Evolutionary conservation across 108 stramenopile genomes (phyloP).

Genomic region (Skeletonema marinoi): DNA sequence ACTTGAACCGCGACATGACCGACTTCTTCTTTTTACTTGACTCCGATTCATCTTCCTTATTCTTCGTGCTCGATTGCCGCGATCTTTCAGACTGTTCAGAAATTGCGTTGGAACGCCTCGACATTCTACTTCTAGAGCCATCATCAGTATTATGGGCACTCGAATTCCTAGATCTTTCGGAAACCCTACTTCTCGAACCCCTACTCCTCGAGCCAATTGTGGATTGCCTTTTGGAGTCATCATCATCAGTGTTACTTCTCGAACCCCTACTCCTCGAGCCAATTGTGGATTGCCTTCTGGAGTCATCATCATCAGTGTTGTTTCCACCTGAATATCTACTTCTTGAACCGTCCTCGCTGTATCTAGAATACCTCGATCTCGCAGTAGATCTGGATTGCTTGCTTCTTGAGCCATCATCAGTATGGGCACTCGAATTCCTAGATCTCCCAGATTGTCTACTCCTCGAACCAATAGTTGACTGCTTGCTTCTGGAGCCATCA

Average conservation of each 20-base stretch:
- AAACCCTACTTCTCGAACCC: neutral
- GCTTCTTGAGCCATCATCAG: neutral
- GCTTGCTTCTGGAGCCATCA: neutral
- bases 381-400: conserved; percentile 1
- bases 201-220: neutral
- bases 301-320: neutral
- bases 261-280: neutral
- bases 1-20: neutral
- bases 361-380: neutral
- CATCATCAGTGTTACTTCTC: neutral
- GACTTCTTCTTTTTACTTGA: neutral
- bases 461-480: neutral
- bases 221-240: neutral
- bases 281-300: neutral
- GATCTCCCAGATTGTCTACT: neutral
- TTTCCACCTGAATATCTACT: neutral
- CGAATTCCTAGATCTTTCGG: neutral
- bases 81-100: neutral
- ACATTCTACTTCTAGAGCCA: neutral
- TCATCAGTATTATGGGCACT: neutral
- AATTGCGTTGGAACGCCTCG: neutral
- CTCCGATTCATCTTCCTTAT: neutral
- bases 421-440: neutral
- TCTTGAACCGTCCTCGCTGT: neutral
- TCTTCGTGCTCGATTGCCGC: neutral